Evolutionary conservation across 768 basidiomycete species (phyloP), one percentile per base, ranked within the genome.

Genomic region (Fibroporia radiculosa): DNA sequence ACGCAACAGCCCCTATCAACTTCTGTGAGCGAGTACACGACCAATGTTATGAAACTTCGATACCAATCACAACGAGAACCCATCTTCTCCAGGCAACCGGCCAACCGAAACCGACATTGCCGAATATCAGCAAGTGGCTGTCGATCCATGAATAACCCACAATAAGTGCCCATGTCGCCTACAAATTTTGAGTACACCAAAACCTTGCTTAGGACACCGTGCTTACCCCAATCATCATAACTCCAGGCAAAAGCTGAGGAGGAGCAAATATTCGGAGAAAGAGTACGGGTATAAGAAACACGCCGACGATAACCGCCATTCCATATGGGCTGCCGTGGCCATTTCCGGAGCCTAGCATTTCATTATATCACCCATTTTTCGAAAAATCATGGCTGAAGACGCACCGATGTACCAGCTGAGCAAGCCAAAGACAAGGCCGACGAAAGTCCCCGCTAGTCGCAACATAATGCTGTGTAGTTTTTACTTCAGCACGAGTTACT

Each of bases 81-180:
- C 69, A 75, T 35, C 78, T 63, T 48, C 63, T 63, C 71, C 79
- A 79, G 0, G 75, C 73, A 26, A 79, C 59, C 1, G 56, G 54
- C 60, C 74, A 76, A 1, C 79, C 80, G 4, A 71, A 62, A 2
- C 80, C 80, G 1, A 72, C 66, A 43, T 72, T 72, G 13, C 65
- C 69, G 19, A 70, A 57, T 22, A 72, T 18, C 1, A 56, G 52
- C 2, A 73, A 50, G 52, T 80, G 72, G 3, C 67, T 70, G 48
- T 80, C 78, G 31, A 79, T 65, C 75, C 75, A 80, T 0, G 72
- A 71, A 54, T 79, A 80, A 0, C 78, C 78, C 2, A 75, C 59
- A 13, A 75, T 62, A 16, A 78, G 66, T 6, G 62, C 57, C 39
- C 68, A 63, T 2, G 72, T 76, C 0, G 62, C 62, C 64, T 75